Base-by-base conservation (phyloP, 176 grass and related monocot genomes). In the Otatea glauca region DNA sequence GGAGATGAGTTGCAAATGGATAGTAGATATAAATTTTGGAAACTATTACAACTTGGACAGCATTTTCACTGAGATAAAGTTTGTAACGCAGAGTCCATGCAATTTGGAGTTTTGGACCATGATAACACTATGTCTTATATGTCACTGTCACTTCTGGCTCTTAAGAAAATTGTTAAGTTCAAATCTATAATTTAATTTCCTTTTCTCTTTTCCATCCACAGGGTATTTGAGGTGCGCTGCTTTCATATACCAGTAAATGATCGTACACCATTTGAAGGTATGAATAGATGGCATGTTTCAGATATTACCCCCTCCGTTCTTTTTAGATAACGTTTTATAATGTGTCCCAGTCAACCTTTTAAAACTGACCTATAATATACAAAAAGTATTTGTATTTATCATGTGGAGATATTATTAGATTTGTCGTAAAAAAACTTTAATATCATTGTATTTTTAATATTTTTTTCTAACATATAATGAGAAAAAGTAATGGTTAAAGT, bases 201-300 rank as follows among this genome's bases (percentile, higher is more conserved):
- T 6, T 14, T 12, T 44, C 17, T 56, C 38, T 76, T 58, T 54
- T 55, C 5, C 6, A 74, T 77, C 4, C 69, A 2, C 56, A 94
- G 93, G 86, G 88, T 88, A 29, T 94, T 92, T 80, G 85, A 94
- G 72, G 90, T 94, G 14, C 64, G 85, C 37, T 94, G 93, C 83
- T 90, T 94, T 65, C 93, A 94, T 76, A 86, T 92, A 76, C 93
- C 93, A 13, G 49, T 92, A 49, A 84, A 92, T 39, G 90, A 92
- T 73, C 88, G 88, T 41, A 94, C 93, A 77, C 69, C 93, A 62
- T 94, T 90, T 78, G 79, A 92, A 92, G 90, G 93, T 94, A 81
- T 9, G 2, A 24, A 45, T 45, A 45, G 9, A 45, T 45, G 42
- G 44, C 44, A 12, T 45, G 44, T 45, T 45, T 45, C 2, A 45